Evolutionary conservation across 2,329 filamentous ascomycete genomes (phyloP).

Genomic region (Diaporthe batatas): DNA sequence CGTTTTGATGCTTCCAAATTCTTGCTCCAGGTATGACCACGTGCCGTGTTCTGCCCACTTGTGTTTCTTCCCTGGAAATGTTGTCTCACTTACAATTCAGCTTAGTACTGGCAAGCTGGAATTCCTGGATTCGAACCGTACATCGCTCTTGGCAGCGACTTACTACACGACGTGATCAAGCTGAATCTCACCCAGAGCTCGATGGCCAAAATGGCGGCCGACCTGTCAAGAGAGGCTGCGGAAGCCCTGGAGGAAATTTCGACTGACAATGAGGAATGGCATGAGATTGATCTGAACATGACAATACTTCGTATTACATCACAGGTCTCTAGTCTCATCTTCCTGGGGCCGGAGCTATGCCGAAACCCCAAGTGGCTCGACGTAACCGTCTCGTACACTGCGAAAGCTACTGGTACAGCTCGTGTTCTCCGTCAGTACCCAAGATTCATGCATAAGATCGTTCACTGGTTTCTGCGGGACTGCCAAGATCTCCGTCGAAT

Average conservation of each 20-base stretch:
- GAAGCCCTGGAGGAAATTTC: background rate
- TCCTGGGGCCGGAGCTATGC: background rate
- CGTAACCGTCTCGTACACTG: background rate
- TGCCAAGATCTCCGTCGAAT: background rate
- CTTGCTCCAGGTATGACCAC: background rate
- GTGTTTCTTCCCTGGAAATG: background rate
- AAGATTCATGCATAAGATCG: background rate
- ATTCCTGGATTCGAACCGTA: background rate
- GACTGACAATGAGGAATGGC: background rate
- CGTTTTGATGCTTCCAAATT: background rate
- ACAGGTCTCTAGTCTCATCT: background rate
- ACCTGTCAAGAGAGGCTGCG: background rate
- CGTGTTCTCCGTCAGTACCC: background rate
- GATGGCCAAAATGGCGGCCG: background rate
- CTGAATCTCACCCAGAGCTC: slow-evolving; percentile 2
- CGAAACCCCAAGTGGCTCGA: slow-evolving; percentile 2
- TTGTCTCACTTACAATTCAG: background rate
- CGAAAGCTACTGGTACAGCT: background rate
- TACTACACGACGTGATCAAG: background rate
- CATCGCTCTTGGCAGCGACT: background rate
- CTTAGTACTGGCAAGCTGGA: background rate
- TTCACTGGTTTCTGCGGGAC: background rate
- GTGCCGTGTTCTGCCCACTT: too few relatives aligned
- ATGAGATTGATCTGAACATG: slow-evolving; percentile 2
- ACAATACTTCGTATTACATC: background rate